Percentiles rank a stretch among this genome's conserved stretches.
Evolutionary conservation across 2,329 filamentous ascomycete species (phyloP).

Genomic region (Colletotrichum neosansevieriae): DNA sequence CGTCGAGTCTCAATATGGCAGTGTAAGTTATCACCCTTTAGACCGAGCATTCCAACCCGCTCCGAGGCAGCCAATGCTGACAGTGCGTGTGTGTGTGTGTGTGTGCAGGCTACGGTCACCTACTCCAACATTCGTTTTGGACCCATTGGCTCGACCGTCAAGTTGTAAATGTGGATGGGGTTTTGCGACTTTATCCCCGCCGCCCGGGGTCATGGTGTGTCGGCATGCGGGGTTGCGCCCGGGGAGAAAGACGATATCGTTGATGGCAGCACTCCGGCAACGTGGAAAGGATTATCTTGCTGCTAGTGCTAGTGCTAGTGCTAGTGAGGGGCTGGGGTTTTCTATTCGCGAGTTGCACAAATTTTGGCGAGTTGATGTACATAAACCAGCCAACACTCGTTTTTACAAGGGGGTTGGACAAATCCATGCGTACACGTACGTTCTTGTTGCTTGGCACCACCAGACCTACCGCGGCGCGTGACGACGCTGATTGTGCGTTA

Average conservation of each 20-base stretch:
- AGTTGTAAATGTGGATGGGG: slow-evolving; percentile 2
- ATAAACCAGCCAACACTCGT: background rate
- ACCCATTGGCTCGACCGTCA: slow-evolving; percentile 56
- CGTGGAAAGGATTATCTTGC: too few species aligned
- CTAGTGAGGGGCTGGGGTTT: background rate
- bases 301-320: too few species aligned
- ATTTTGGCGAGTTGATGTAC: slow-evolving; percentile 1
- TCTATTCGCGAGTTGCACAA: background rate
- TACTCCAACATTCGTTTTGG: slow-evolving; percentile 63
- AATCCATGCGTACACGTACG: too few species aligned
- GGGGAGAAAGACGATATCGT: too few species aligned
- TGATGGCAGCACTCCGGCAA: too few species aligned
- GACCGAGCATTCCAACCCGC: background rate
- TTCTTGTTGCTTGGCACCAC: too few species aligned
- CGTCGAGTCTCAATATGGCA: slow-evolving; percentile 40
- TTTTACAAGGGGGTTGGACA: background rate
- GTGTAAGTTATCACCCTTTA: slow-evolving; percentile 32
- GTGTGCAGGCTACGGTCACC: slow-evolving; percentile 51
- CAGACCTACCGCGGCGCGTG: too few species aligned
- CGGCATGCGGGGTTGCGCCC: background rate
- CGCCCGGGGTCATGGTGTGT: too few species aligned
- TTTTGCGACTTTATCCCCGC: too few species aligned
- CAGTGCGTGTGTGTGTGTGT: background rate
- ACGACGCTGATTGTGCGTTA: too few species aligned
- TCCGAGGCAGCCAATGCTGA: background rate